Base-by-base conservation (phyloP, 768 basidiomycete genomes). In the Hebeloma cylindrosporum region DNA sequence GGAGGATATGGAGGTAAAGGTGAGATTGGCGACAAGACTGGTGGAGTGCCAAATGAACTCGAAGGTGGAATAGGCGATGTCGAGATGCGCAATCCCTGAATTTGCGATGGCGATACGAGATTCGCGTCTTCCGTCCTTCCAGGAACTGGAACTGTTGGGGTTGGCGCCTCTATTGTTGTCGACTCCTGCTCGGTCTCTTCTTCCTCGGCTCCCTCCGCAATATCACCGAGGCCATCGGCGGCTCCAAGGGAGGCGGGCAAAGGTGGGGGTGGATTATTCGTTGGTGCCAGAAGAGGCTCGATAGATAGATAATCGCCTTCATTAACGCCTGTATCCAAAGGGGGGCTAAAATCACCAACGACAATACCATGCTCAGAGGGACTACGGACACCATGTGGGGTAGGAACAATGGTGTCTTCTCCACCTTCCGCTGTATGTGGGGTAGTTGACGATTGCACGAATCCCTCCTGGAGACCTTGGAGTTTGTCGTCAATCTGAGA, bases 171-270 rank as follows among this genome's bases (percentile, higher is more conserved):
- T 7, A 54, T 55, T 9, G 48, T 54, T 3, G 51, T 44, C 30
- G 52, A 45, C 2, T 44, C 49, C 11, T 56, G 53, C 11, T 55
- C 63, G 28, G 61, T 59, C 13, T 67, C 65, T 17, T 78, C 80
- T 33, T 82, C 79, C 53, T 82, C 81, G 21, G 74, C 76, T n/a
- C 77, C 78, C 56, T 83, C 82, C 7, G 75, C 73, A 25, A 83
- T 83, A 53, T 82, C 78, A 36, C 77, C 79, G n/a, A 83, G 62
- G 0, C 70, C 70, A 25, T 66, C 66, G 8, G 58, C 61, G 14
- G 60, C 45, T 5, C 53, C 57, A 45, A 59, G 64, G 30, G 60
- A 63, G 48, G 48, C 58, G 50, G 62, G 65, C 11, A 67, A 60
- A 27, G 75, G 62, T 11, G 70, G 60, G n/a, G 72, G 67, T 5